phyloP scores from a whole-genome alignment of 345 rosid species.

The Sonneratia alba region DNA sequence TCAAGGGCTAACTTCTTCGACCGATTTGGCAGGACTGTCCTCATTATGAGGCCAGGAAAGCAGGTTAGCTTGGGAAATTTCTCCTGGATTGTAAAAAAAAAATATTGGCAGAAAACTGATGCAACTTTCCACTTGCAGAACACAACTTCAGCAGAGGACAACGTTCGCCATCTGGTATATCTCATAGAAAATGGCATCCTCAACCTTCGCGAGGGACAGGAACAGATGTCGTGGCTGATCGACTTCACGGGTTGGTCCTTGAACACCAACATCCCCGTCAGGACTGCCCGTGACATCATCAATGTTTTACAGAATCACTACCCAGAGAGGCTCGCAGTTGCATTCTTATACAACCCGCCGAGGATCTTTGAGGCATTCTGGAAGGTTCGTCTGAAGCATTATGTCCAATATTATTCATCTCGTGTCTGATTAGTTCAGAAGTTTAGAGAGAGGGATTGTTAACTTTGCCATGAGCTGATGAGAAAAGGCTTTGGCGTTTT shows the following conservation, averaged over 20 bases:
- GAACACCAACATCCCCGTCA: conserved; percentile 30
- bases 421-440: neutral
- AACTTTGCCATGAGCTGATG: neutral
- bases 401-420: neutral
- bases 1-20: conserved; percentile 79
- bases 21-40: conserved; percentile 64
- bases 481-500: too few species aligned
- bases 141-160: conserved; percentile 54
- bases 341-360: conserved; percentile 82
- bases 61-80: conserved; percentile 37
- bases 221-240: conserved; percentile 81
- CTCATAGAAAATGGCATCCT: conserved; percentile 77
- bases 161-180: conserved; percentile 76
- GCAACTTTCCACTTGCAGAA: conserved; percentile 35
- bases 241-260: conserved; percentile 89
- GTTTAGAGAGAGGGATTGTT: neutral
- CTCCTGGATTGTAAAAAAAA: neutral
- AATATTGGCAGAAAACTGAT: neutral
- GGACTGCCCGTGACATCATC: conserved; percentile 59
- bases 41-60: conserved; percentile 84
- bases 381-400: conserved; percentile 42
- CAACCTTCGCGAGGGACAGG: conserved; percentile 75
- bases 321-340: conserved; percentile 79
- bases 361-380: conserved; percentile 74
- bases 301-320: conserved; percentile 73